Evolutionary conservation across 1,284 basidiomycete genomes (phyloP).

Genomic region (Polyporus tsugae): DNA sequence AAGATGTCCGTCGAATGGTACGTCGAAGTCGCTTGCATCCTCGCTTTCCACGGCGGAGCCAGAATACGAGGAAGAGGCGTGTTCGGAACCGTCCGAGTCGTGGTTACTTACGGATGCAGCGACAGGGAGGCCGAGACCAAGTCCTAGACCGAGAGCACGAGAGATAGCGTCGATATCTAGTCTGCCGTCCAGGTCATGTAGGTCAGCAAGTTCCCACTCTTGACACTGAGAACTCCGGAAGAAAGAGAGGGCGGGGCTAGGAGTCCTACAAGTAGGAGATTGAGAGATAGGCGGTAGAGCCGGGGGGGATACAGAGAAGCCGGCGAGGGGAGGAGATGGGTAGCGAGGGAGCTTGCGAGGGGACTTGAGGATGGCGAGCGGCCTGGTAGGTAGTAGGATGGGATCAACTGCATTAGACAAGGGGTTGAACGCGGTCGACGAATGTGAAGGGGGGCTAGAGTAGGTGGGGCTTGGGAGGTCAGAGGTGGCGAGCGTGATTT

Average conservation of each 20-base stretch:
- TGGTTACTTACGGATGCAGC: slow-evolving; percentile 2
- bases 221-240: not conserved
- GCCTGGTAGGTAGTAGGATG: slow-evolving; percentile 15
- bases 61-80: not conserved
- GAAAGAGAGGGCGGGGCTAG: slow-evolving; percentile 2
- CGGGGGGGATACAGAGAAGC: slow-evolving; percentile 2
- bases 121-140: slow-evolving; percentile 19
- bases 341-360: not conserved
- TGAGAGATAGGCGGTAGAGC: not conserved
- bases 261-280: not conserved
- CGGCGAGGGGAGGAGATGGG: not conserved
- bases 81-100: slow-evolving; percentile 7
- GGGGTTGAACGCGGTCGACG: slow-evolving; percentile 16
- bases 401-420: slow-evolving; percentile 5
- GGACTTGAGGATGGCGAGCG: slow-evolving; percentile 28
- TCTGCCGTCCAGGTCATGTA: slow-evolving; percentile 34
- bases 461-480: slow-evolving; percentile 27
- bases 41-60: slow-evolving; percentile 7
- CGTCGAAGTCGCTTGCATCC: slow-evolving; percentile 1
- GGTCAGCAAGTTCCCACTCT: slow-evolving; percentile 38
- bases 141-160: slow-evolving; percentile 39
- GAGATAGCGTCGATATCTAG: slow-evolving; percentile 44
- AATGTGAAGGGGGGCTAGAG: slow-evolving; percentile 14
- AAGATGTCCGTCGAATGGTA: slow-evolving; percentile 9
- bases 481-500: not conserved